Evolutionary conservation across 83 land plant species (phyloP).

Genomic region (Larix sibirica): DNA sequence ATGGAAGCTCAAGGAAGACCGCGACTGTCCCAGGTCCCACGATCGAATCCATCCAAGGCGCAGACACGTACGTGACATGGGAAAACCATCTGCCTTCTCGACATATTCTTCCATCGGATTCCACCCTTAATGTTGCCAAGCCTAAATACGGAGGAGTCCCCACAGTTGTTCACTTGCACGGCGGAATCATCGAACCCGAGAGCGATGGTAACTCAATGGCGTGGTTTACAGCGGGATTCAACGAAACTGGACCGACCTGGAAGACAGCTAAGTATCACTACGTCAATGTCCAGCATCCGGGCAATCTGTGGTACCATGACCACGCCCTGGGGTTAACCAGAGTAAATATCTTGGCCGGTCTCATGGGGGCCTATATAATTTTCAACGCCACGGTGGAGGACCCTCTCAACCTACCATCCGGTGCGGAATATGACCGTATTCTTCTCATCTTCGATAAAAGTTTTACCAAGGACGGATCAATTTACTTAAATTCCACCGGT

Average conservation of each 20-base stretch:
- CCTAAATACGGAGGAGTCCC: conserved; percentile 53
- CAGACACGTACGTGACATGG: conserved; percentile 64
- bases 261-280: conserved; percentile 31
- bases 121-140: conserved; percentile 52
- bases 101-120: conserved; percentile 79
- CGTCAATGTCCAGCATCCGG: conserved; percentile 56
- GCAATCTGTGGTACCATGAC: conserved; percentile 84
- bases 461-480: conserved; percentile 30
- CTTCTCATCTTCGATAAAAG: conserved; percentile 25
- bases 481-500: conserved; percentile 36
- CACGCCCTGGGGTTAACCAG: conserved; percentile 80
- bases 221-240: conserved; percentile 72
- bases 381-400: conserved; percentile 46
- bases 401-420: conserved; percentile 54
- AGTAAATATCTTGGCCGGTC: conserved; percentile 73
- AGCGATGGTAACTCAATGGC: conserved; percentile 60
- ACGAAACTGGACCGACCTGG: conserved; percentile 49
- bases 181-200: conserved; percentile 47
- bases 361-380: conserved; percentile 58
- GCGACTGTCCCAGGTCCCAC: conserved; percentile 93
- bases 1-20: conserved; percentile 39
- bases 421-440: conserved; percentile 43
- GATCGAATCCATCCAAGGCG: conserved; percentile 66
- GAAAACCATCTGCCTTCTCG: conserved; percentile 74
- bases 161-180: conserved; percentile 79